Conservation (phyloP, 2,329 filamentous ascomycete genomes). For the Penicillium crustosum region DNA sequence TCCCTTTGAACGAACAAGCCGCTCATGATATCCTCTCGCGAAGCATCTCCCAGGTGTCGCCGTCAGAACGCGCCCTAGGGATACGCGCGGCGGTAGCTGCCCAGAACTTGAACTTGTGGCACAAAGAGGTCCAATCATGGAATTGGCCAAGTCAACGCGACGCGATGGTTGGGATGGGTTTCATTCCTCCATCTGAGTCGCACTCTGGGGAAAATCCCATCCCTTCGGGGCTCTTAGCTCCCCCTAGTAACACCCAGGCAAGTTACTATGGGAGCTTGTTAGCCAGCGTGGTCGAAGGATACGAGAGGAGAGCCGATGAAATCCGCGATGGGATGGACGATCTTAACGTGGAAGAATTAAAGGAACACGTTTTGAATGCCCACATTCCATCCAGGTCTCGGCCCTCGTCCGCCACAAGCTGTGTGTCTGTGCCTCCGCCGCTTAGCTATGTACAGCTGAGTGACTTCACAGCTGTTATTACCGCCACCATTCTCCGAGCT, state of each 20-base stretch:
- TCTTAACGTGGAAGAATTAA: constrained; percentile 69
- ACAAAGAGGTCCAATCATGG: constrained; percentile 59
- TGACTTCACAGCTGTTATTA: constrained; percentile 86
- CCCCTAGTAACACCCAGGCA: constrained; percentile 16
- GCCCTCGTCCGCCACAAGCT: constrained; percentile 48
- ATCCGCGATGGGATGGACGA: constrained; percentile 57
- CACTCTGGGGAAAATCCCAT: not conserved
- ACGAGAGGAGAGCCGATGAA: constrained; percentile 71
- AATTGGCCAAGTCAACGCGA: constrained; percentile 52
- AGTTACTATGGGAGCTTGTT: constrained; percentile 71
- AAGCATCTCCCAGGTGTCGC: constrained; percentile 57
- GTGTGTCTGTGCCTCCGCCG: constrained; percentile 44
- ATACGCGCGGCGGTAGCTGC: constrained; percentile 60
- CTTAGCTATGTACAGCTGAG: constrained; percentile 69
- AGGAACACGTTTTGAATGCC: constrained; percentile 78
- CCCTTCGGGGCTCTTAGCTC: not conserved
- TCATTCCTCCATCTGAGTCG: constrained; percentile 33
- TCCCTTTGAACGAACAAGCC: constrained; percentile 38
- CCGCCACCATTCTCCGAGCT: constrained; percentile 85
- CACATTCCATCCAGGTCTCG: constrained; percentile 67
- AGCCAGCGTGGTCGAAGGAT: constrained; percentile 61
- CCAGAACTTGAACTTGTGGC: constrained; percentile 59
- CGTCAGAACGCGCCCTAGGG: constrained; percentile 58
- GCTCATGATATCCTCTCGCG: constrained; percentile 44
- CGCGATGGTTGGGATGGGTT: constrained; percentile 43